Percentiles rank a stretch among this genome's conserved stretches.
These are phyloP conservation scores for Colletotrichum brevisporum DNA, from an alignment of 2,329 filamentous ascomycete genomes.

Conservation along the genomic window DNA sequence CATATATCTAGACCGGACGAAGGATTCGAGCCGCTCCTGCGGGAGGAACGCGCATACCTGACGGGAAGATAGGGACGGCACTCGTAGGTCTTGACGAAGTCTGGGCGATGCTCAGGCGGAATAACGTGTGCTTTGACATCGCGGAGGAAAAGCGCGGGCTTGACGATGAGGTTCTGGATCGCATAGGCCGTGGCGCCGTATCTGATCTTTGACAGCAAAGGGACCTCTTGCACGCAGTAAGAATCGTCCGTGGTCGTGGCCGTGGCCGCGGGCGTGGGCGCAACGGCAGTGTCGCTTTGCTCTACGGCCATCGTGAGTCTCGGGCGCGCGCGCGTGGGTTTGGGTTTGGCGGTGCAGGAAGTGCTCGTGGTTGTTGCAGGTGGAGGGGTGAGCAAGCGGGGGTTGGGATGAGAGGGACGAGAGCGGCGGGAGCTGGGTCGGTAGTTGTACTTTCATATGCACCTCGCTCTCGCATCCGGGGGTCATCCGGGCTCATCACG, in stretches of 20 bases:
- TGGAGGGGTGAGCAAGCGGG: conserved; percentile 14
- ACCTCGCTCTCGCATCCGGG: conserved; percentile 29
- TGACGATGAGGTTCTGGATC: conserved; percentile 34
- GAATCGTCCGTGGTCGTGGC: conserved; percentile 20
- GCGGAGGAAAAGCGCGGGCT: conserved; percentile 30
- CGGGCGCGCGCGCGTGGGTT: conserved; percentile 5
- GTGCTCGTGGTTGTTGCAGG: conserved; percentile 31
- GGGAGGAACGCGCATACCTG: conserved; percentile 21
- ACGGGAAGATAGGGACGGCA: conserved; percentile 39
- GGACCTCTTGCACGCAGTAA: conserved; percentile 12
- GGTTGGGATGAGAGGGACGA: conserved; percentile 27
- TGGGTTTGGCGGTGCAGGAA: conserved; percentile 14
- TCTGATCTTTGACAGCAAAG: conserved; percentile 25
- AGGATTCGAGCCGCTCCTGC: neutral
- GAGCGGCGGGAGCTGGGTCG: conserved; percentile 27
- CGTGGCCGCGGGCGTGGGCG: neutral
- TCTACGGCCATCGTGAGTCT: conserved; percentile 30
- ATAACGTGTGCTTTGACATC: conserved; percentile 26
- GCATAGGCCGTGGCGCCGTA: conserved; percentile 34
- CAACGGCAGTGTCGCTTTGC: conserved; percentile 17
- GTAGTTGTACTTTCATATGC: conserved; percentile 35
- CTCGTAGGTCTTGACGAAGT: conserved; percentile 37
- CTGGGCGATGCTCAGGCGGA: conserved; percentile 30
- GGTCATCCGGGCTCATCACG: conserved; percentile 12
- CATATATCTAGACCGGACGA: neutral